Evolutionary conservation across 169 alveolate genomes (phyloP), one percentile per base, ranked within the genome.

Genomic region (Perkinsus marinus): DNA sequence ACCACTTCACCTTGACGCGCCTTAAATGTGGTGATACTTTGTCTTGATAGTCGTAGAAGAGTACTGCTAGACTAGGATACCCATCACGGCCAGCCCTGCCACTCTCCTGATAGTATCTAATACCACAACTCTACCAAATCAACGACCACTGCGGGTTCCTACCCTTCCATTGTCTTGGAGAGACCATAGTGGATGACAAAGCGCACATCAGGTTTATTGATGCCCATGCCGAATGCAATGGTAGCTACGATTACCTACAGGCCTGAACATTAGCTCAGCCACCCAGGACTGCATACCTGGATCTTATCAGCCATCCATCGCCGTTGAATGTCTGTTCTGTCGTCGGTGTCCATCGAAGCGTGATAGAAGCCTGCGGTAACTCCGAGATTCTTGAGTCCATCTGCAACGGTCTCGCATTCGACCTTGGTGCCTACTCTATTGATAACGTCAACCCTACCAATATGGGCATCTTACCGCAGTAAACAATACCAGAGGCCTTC

Each of bases 61-160:
- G 92, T 39, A 96, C 93, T 30, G 97, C 95, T 34, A 94, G 92
- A 22, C 98, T 94, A 10, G 91, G 93, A 90, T 96, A 96, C 39
- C 99, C 99, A 93, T 98, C 99, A 91, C 99, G 94, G 22, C 99
- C 99, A 0, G 99, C 99, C 57, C 99, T 95, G 7, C 99, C 99
- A 16, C 98, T 97, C 92, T 99, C 99, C 94, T 99, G 99, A 91
- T 97, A 96, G 93, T 97, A 97, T 47, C 97, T 95, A 91, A 90
- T 17, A 38, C 91, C 91, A 90, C 7, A 39, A 17, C 39, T 22
- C 43, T 19, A 7, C 90, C 39, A 90, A 34, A 43, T 13, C 41
- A 90, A 68, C 38, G 89, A 47, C 46, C 46, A 41, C 3, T 41
- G 10, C 46, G 19, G 10, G 30, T 0, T 7, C 6, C 13, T 30